phyloP scores from a whole-genome alignment of 2,329 filamentous ascomycete species.

The Colletotrichum tamarilloi region DNA sequence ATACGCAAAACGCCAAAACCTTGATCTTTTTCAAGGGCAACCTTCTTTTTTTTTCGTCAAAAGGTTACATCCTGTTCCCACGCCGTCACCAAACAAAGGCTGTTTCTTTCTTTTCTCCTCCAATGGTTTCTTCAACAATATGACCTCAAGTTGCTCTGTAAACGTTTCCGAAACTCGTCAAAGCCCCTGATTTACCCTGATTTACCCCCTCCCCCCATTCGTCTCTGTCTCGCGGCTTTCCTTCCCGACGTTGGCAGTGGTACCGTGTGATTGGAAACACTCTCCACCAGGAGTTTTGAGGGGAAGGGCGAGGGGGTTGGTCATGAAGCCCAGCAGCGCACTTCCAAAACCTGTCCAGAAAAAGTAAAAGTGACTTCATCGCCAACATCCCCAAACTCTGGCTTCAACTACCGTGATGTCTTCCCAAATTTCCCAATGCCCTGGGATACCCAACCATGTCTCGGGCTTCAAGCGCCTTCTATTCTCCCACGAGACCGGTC shows the following conservation, averaged over 20 bases:
- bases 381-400: not conserved
- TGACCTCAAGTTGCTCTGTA: not conserved
- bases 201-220: not conserved
- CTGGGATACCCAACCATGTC: not conserved
- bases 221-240: not conserved
- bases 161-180: not conserved
- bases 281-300: not conserved
- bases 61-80: not conserved
- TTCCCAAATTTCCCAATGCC: not conserved
- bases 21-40: conserved; percentile 5
- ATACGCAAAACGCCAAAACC: conserved; percentile 4
- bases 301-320: not conserved
- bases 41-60: not conserved
- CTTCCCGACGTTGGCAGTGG: not conserved
- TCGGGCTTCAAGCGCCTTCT: not conserved
- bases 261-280: not conserved
- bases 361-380: not conserved
- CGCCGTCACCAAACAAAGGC: conserved; percentile 4
- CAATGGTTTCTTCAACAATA: too few relatives aligned
- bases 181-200: not conserved
- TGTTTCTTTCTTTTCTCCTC: not conserved
- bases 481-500: too few relatives aligned
- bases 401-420: not conserved
- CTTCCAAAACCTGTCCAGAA: not conserved
- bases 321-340: not conserved